Evolutionary conservation across 208 protist genomes (phyloP).

Genomic region (Acanthamoeba healyi): DNA sequence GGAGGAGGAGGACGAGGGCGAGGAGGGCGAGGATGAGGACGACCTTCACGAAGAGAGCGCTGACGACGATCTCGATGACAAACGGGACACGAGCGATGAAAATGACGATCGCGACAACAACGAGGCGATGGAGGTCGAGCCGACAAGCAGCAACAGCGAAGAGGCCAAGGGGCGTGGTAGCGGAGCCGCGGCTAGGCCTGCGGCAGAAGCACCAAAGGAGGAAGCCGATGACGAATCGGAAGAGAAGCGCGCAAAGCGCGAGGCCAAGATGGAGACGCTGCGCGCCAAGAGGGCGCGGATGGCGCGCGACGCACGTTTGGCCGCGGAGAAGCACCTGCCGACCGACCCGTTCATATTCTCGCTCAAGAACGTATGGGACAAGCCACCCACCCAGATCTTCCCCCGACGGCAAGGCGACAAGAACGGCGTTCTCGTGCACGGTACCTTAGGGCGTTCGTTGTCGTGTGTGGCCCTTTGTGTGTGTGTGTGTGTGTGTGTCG

Average conservation of each 20-base stretch:
- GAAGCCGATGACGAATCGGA: neutral
- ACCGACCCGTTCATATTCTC: constrained; percentile 31
- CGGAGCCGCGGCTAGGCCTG: neutral
- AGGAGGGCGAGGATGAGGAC: neutral
- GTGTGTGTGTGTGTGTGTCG: too few species aligned
- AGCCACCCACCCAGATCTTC: constrained; percentile 7
- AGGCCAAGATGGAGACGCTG: neutral
- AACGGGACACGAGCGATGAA: neutral
- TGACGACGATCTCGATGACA: neutral
- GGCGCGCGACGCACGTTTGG: neutral
- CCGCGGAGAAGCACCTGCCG: neutral
- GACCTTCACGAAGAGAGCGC: too few species aligned
- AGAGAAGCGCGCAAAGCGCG: neutral
- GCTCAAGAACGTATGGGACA: constrained; percentile 5
- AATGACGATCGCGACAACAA: neutral
- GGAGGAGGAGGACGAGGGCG: neutral
- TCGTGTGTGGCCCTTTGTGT: neutral
- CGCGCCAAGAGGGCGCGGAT: neutral
- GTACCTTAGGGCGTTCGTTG: neutral
- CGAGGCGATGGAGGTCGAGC: too few species aligned
- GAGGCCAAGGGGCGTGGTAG: neutral
- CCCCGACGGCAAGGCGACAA: neutral
- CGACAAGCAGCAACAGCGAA: neutral
- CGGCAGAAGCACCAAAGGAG: too few species aligned
- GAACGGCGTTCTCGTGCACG: constrained; percentile 1